These are phyloP conservation scores for Apostasia shenzhenica DNA, from an alignment of 106 monocot species.

Conservation along the genomic window DNA sequence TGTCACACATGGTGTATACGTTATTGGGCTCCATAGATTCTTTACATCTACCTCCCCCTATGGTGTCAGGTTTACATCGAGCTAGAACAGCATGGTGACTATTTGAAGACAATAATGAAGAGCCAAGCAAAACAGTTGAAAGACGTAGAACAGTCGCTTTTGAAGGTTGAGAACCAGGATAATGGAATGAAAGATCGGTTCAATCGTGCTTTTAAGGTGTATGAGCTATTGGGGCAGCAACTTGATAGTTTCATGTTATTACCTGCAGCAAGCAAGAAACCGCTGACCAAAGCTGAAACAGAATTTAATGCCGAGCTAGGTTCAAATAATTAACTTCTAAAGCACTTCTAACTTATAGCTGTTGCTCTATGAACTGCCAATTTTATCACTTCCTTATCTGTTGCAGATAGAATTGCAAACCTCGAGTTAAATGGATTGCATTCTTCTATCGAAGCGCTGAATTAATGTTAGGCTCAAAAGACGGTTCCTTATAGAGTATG, in stretches of 20 bases:
- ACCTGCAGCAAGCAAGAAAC: constrained; percentile 62
- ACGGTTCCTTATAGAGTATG: background rate
- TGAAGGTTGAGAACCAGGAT: constrained; percentile 37
- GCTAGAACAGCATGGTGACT: constrained; percentile 47
- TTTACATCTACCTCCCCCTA: too few relatives aligned
- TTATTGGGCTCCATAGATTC: too few relatives aligned
- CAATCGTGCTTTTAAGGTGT: constrained; percentile 37
- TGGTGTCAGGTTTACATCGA: too few relatives aligned
- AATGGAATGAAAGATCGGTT: constrained; percentile 26
- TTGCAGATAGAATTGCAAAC: too few relatives aligned
- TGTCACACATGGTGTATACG: too few relatives aligned
- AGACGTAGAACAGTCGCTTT: constrained; percentile 38
- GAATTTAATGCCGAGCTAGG: too few relatives aligned
- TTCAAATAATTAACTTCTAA: too few relatives aligned
- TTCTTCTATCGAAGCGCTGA: constrained; percentile 58
- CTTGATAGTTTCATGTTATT: constrained; percentile 50
- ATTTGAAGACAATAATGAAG: constrained; percentile 35
- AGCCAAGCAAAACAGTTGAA: constrained; percentile 42
- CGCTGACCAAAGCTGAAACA: constrained; percentile 63
- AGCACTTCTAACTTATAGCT: too few relatives aligned
- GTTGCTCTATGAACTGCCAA: too few relatives aligned
- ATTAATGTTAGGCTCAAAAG: too few relatives aligned
- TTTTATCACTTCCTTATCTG: too few relatives aligned
- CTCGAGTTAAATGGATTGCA: too few relatives aligned
- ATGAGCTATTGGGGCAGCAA: constrained; percentile 51